phyloP scores from a whole-genome alignment of 2,329 filamentous ascomycete genomes.

The Fusarium tricinctum region DNA sequence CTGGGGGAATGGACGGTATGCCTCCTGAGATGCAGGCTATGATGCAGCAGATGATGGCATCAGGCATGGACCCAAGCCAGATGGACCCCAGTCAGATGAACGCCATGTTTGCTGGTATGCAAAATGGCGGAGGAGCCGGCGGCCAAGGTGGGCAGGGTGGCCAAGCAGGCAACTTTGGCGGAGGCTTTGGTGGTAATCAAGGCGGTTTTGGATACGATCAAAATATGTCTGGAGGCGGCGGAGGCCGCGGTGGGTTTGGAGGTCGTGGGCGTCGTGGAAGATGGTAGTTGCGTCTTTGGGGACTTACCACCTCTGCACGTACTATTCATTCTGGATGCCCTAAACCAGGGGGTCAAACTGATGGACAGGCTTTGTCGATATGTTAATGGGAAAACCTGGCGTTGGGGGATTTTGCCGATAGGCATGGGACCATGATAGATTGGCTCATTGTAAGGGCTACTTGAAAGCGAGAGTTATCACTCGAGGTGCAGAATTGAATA shows the following conservation, averaged over 20 bases:
- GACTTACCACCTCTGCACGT: neutral
- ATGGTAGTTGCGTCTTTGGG: constrained; percentile 29
- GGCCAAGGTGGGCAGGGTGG: constrained; percentile 61
- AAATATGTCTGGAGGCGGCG: constrained; percentile 59
- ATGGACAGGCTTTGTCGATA: constrained; percentile 37
- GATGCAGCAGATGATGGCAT: constrained; percentile 79
- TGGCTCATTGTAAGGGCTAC: constrained; percentile 28
- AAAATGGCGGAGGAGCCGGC: constrained; percentile 60
- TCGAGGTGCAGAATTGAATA: constrained; percentile 19
- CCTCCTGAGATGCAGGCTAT: constrained; percentile 76
- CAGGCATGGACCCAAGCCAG: constrained; percentile 74
- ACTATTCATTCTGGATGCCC: neutral
- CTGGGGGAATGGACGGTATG: constrained; percentile 72
- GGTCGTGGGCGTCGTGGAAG: constrained; percentile 48
- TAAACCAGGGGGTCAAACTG: neutral
- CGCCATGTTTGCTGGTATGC: constrained; percentile 72
- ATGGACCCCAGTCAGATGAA: constrained; percentile 73
- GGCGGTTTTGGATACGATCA: constrained; percentile 67
- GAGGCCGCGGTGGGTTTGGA: constrained; percentile 54
- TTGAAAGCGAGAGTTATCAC: constrained; percentile 16
- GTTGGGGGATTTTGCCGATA: constrained; percentile 44
- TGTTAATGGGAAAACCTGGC: constrained; percentile 47
- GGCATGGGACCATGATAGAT: constrained; percentile 45
- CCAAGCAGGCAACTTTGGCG: constrained; percentile 67
- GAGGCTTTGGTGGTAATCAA: constrained; percentile 67